Evolutionary conservation across 306 rosid genomes (phyloP), one percentile per base, ranked within the genome.

Genomic region (Calophaca sinica): DNA sequence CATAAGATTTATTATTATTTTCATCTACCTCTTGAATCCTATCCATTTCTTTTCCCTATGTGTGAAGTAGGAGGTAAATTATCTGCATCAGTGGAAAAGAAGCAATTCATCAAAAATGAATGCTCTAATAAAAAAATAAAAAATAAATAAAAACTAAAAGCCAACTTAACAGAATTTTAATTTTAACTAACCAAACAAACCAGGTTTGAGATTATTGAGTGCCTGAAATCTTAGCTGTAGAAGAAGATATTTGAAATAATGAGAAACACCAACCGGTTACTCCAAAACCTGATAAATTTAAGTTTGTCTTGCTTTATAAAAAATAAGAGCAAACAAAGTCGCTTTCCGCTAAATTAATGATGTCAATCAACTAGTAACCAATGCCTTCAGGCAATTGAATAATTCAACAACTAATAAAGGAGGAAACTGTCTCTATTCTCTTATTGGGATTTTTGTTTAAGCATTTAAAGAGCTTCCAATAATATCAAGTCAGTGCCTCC

Each of bases 1-100:
- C 63, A 1, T 84, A 76, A 8, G 80, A 79, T 41, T 33, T 36
- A 54, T 59, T 35, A 53, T 58, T 36, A 13, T 31, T 79, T 39
- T 15, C 81, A 50, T 76, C 80, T n/a, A 50, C 79, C 78, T 54
- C 81, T 39, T 15, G 78, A 31, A 77, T 79, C 31, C 26, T 80
- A 61, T 86, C 93, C 93, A 88, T 89, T 26, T 35, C 57, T 74
- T 35, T 58, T 58, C 54, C 55, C 65, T 57, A 57, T 36, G 26
- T 20, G 26, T 20, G 42, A 57, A 9, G 29, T 33, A 75, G 26
- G 52, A 29, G 53, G 49, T 33, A 20, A 76, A 59, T 49, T 67
- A 42, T 80, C 79, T 79, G 51, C 3, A 70, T 33, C 26, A 78
- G 5, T 5, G 13, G 55, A 53, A 73, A 67, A 58, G 8, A 59